phyloP scores from a whole-genome alignment of 1,284 basidiomycete genomes.

The Pseudomicrostroma phylloplanum region DNA sequence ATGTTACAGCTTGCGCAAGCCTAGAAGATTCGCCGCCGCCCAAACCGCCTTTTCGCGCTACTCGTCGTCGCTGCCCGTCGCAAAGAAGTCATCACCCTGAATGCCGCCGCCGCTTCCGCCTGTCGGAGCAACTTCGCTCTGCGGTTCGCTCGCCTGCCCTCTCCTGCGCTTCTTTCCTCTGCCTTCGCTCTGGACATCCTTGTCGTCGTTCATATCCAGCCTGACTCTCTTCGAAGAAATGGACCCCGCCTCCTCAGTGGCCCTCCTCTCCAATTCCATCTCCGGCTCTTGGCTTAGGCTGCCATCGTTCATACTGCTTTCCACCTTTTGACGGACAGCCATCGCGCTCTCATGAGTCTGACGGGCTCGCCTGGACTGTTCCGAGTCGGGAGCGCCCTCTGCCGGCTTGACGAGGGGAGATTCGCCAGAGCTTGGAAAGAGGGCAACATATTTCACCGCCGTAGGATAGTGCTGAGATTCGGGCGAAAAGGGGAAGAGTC shows the following conservation, averaged over 20 bases:
- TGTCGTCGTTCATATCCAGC: not conserved
- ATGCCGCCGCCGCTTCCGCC: conserved; percentile 2
- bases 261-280: conserved; percentile 22
- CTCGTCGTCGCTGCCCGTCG: conserved; percentile 4
- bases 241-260: not conserved
- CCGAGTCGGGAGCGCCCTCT: conserved; percentile 20
- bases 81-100: conserved; percentile 13
- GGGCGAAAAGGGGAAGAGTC: not conserved
- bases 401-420: conserved; percentile 16
- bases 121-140: not conserved
- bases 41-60: not conserved
- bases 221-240: conserved; percentile 12
- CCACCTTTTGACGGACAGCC: conserved; percentile 23
- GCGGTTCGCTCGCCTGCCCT: not conserved
- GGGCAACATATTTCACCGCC: conserved; percentile 25
- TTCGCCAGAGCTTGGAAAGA: conserved; percentile 21
- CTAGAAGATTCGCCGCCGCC: not conserved
- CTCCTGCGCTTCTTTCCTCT: conserved; percentile 10
- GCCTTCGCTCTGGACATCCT: conserved; percentile 8
- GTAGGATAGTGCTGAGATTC: conserved; percentile 7
- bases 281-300: conserved; percentile 28
- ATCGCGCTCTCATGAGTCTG: conserved; percentile 13
- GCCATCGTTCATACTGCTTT: conserved; percentile 19
- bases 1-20: not conserved
- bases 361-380: conserved; percentile 9